phyloP scores from a whole-genome alignment of 2,329 filamentous ascomycete species.

The Colletotrichum truncatum region DNA sequence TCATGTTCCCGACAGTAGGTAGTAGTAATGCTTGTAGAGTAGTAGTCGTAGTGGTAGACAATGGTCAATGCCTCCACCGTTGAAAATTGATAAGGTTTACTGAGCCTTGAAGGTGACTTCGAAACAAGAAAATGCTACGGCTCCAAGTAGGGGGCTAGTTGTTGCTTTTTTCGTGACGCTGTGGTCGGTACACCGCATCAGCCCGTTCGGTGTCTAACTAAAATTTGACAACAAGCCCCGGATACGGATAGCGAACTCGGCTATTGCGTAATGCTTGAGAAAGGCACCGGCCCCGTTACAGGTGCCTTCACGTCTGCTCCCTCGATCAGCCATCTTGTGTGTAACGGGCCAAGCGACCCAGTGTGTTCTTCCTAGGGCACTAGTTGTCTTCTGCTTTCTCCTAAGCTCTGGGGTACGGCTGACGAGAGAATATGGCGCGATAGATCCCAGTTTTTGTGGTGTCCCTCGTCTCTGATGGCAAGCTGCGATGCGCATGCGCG shows the following conservation, averaged over 20 bases:
- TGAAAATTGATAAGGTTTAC: conserved; percentile 17
- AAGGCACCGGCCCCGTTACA: neutral
- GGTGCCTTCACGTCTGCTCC: neutral
- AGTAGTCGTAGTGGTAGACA: neutral
- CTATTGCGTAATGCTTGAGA: neutral
- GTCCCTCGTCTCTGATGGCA: neutral
- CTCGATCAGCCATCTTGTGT: neutral
- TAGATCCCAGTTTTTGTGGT: neutral
- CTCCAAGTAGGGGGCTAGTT: neutral
- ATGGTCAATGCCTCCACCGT: neutral
- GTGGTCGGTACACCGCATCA: neutral
- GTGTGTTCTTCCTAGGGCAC: neutral
- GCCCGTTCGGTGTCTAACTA: neutral
- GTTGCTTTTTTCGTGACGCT: conserved; percentile 2
- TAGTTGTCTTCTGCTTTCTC: neutral
- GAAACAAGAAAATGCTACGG: neutral
- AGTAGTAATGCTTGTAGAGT: too few species aligned
- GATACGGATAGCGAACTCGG: neutral
- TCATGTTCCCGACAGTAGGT: neutral
- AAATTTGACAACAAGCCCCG: neutral
- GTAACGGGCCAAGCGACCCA: neutral
- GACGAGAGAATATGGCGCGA: conserved; percentile 11
- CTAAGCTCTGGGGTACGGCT: neutral
- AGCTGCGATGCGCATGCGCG: conserved; percentile 2
- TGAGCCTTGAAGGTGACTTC: neutral